Evolutionary conservation across 257 asterid species (phyloP), one percentile per base, ranked within the genome.

Genomic region (Solanum piurae): DNA sequence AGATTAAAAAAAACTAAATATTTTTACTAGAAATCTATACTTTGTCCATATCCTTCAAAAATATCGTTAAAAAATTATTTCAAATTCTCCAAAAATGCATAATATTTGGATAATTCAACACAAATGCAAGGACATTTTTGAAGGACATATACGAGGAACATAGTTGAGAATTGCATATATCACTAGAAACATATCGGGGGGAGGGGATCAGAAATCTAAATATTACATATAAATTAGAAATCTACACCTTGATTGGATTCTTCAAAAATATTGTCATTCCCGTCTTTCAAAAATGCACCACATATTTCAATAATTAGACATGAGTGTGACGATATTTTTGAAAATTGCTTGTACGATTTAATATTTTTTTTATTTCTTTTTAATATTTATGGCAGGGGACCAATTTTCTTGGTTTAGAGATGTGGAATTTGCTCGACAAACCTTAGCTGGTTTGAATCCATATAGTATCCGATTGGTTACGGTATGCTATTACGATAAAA

Each of bases 361-460:
- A 71, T 71, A 7, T 69, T 69, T 7, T 7, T 2, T 66, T 3
- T 14, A 1, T 49, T 33, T 13, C 16, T 68, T 44, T 44, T 12
- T 12, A 27, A 14, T 27, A 69, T 52, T 69, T 87, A 18, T 52
- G 85, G 66, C 83, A 91, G 93, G 96, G 85, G 96, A 95, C 84
- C 90, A 87, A 86, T 93, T 95, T 92, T 87, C 95, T 71, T 95
- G 98, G 98, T 49, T 93, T 86, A 94, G 92, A 73, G 98, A 95
- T 86, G 91, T 91, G 23, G 98, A 94, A 87, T 94, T 95, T 85
- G 93, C 93, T 27, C 92, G 98, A n/a, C 96, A 95, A 89, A 92
- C 98, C 13, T 89, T 95, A 34, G 97, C 96, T 3, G 97, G 98
- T 80, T 27, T 93, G 27, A 95, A 94, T 55, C 98, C 98, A 14